Evolutionary conservation across 163 green algal genomes (phyloP).

Genomic region (Chlorella variabilis): DNA sequence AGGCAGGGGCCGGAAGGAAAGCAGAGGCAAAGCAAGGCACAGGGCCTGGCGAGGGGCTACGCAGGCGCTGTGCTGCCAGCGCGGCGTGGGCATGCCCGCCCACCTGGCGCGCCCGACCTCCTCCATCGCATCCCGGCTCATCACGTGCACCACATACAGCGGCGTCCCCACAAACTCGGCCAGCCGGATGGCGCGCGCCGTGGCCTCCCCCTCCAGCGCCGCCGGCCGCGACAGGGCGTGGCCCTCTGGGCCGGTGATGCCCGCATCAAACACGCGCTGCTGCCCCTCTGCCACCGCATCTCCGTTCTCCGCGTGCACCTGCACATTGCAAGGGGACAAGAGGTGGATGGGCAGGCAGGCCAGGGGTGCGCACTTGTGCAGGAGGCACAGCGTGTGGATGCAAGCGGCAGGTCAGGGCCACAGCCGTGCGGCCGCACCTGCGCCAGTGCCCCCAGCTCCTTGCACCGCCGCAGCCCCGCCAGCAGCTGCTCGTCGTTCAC

Average conservation of each 20-base stretch:
- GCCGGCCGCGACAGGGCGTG: constrained; percentile 84
- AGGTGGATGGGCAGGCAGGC: neutral
- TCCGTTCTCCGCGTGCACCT: constrained; percentile 95
- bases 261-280: constrained; percentile 63
- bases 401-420: too few species aligned
- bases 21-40: too few species aligned
- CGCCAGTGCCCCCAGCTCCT: constrained; percentile 88
- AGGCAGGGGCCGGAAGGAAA: too few species aligned
- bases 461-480: constrained; percentile 79
- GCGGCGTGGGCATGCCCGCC: too few species aligned
- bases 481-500: constrained; percentile 91
- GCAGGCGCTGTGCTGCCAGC: too few species aligned
- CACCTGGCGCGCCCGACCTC: constrained; percentile 56
- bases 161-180: constrained; percentile 82
- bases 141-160: constrained; percentile 98
- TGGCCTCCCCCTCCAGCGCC: constrained; percentile 89
- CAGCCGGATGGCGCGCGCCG: constrained; percentile 83
- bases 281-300: constrained; percentile 86
- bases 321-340: neutral
- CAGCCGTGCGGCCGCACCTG: too few species aligned
- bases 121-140: constrained; percentile 87
- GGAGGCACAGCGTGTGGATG: too few species aligned
- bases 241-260: constrained; percentile 86
- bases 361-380: too few species aligned
- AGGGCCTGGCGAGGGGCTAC: too few species aligned